Percentiles rank a stretch among this genome's conserved stretches.
Conservation (phyloP, 2,329 filamentous ascomycete genomes). For the Cucurbitaria berberidis region DNA sequence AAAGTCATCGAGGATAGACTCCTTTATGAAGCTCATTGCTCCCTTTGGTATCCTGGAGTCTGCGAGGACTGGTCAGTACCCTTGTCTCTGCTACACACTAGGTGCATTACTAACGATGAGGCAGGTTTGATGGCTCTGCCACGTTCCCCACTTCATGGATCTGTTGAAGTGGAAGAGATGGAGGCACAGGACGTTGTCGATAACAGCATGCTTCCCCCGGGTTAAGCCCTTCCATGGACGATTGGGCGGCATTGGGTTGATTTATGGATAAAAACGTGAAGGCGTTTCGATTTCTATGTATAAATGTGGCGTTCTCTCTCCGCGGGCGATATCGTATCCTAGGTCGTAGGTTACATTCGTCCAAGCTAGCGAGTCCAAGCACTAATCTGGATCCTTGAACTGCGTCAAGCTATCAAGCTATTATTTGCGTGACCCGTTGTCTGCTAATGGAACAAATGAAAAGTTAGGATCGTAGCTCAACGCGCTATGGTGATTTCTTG, state of each 20-base stretch:
- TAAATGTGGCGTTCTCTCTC: slow-evolving; percentile 10
- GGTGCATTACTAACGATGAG: slow-evolving; percentile 14
- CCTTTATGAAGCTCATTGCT: slow-evolving; percentile 92
- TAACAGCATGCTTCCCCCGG: slow-evolving; percentile 89
- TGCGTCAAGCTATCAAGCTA: background rate
- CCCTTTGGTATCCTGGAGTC: slow-evolving; percentile 98
- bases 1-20: slow-evolving; percentile 92
- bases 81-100: slow-evolving; percentile 9
- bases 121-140: slow-evolving; percentile 92
- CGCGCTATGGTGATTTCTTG: background rate
- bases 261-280: background rate
- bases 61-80: slow-evolving; percentile 74
- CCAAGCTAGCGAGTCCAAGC: slow-evolving; percentile 4
- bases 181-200: slow-evolving; percentile 96
- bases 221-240: slow-evolving; percentile 58
- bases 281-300: slow-evolving; percentile 16
- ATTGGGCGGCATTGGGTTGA: background rate
- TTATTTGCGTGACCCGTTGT: too few relatives aligned
- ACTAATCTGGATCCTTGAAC: background rate
- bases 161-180: slow-evolving; percentile 76
- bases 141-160: slow-evolving; percentile 82
- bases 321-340: slow-evolving; percentile 5
- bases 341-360: background rate
- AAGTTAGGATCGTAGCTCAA: background rate
- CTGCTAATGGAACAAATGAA: too few relatives aligned